Percentiles rank a stretch among this genome's conserved stretches.
Evolutionary conservation across 345 rosid species (phyloP).

Genomic region (Acer campestre): DNA sequence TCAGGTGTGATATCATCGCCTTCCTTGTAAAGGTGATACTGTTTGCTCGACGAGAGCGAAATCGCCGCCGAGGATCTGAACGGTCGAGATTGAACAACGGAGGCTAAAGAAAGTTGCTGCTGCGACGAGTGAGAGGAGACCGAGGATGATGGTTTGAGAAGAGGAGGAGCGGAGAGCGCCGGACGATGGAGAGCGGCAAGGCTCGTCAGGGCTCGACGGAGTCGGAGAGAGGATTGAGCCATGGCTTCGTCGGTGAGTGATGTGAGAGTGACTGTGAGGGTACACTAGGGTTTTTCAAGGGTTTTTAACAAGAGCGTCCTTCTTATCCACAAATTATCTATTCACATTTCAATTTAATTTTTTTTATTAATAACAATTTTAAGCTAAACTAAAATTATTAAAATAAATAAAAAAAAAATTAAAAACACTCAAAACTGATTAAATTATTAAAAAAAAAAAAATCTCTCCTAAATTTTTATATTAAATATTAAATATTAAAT

Average conservation of each 20-base stretch:
- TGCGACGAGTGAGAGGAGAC: conserved; percentile 5
- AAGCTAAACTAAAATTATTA: too few relatives aligned
- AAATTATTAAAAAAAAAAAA: too few relatives aligned
- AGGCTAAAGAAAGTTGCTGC: neutral
- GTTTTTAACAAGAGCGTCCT: too few relatives aligned
- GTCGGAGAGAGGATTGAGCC: conserved; percentile 48
- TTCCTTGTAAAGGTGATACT: conserved; percentile 50
- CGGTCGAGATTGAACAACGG: conserved; percentile 27
- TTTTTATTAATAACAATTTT: too few relatives aligned
- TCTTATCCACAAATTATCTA: too few relatives aligned
- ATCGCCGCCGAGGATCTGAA: conserved; percentile 35
- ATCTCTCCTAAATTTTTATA: too few relatives aligned
- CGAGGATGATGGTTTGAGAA: neutral
- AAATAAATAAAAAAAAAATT: too few relatives aligned
- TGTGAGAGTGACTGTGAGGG: neutral
- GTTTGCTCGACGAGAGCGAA: conserved; percentile 27
- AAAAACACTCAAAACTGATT: too few relatives aligned
- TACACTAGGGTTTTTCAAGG: neutral
- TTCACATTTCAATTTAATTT: too few relatives aligned
- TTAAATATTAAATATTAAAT: too few relatives aligned
- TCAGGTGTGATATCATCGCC: conserved; percentile 77
- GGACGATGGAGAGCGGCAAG: conserved; percentile 33
- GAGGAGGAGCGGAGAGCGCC: neutral
- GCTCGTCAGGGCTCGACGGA: conserved; percentile 57
- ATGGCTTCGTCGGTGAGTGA: conserved; percentile 14